Percentiles rank a stretch among this genome's conserved stretches.
These are phyloP conservation scores for Ustulina deusta DNA, from an alignment of 2,329 filamentous ascomycete genomes.

Conservation along the genomic window DNA sequence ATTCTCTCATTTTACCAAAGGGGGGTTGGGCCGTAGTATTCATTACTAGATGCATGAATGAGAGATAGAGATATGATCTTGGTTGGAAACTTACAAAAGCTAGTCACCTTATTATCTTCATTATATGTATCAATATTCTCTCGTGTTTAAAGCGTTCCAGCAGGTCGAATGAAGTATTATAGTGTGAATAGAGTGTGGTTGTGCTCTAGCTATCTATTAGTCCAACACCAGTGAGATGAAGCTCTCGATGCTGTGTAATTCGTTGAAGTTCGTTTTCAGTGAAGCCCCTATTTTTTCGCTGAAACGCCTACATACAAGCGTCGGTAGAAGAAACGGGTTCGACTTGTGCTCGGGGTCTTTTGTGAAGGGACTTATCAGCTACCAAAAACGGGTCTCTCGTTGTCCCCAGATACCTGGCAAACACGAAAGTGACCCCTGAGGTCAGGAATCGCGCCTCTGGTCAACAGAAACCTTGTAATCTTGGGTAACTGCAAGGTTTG, in stretches of 20 bases:
- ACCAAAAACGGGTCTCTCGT: background rate
- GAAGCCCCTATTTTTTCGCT: background rate
- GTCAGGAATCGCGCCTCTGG: background rate
- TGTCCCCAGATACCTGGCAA: background rate
- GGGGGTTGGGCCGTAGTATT: no score
- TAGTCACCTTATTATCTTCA: no score
- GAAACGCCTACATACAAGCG: background rate
- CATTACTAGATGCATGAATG: no score
- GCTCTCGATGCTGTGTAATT: background rate
- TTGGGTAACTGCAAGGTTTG: background rate
- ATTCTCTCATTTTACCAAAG: no score
- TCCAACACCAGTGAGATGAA: background rate
- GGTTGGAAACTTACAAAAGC: no score
- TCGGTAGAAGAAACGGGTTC: slow-evolving; percentile 10
- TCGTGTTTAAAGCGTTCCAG: background rate
- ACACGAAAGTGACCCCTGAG: background rate
- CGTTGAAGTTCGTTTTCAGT: background rate
- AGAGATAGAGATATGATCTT: no score
- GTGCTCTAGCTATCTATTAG: background rate
- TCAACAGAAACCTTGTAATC: background rate
- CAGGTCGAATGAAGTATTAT: background rate
- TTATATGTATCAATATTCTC: no score
- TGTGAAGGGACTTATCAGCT: background rate
- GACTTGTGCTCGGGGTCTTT: background rate
- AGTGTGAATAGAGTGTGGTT: background rate